Evolutionary conservation across 345 rosid species (phyloP), one percentile per base, ranked within the genome.

Genomic region (Chamaenerion angustifolium): DNA sequence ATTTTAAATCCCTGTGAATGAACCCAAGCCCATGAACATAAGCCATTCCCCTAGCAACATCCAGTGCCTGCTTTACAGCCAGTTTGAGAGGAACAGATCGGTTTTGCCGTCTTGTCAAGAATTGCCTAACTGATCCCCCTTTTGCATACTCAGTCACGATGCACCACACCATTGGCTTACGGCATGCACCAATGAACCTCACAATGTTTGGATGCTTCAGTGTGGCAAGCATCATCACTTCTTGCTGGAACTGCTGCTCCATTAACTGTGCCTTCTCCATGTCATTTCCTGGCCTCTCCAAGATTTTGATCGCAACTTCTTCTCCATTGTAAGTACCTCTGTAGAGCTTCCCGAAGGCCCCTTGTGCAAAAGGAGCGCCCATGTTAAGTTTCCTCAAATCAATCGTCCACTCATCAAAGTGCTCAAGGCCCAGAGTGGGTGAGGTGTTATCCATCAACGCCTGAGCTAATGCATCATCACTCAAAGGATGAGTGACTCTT

Each of bases 21-120:
- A 66, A 52, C 18, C 70, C 65, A 21, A 60, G 73, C 17, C 46
- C 65, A 52, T 71, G 76, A 45, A 71, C 67, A 35, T 71, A 68
- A n/a, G 56, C 76, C 76, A 71, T 68, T 45, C 76, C 76, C 48
- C 62, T 71, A 21, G 76, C 76, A 45, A 71, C 73, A 61, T 71
- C 76, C 46, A 71, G 31, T 12, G 76, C 76, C 60, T 71, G 76
- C 58, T 61, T 68, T 31, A 71, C 62, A 3, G 76, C 76, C 60
- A 68, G 56, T 52, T 61, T 64, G 56, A 71, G 53, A 7, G 76
- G 73, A 43, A 71, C 76, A 0, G 73, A 37, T 14, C 69, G 57
- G 43, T 64, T 64, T 10, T 64, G 69, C 46, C 73, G 53, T 43
- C 46, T 72, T 37, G 52, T 64, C 23, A 71, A 55, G 54, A 68